Evolutionary conservation across 1,284 basidiomycete species (phyloP), one percentile per base, ranked within the genome.

Genomic region (Vanrija pseudolonga): DNA sequence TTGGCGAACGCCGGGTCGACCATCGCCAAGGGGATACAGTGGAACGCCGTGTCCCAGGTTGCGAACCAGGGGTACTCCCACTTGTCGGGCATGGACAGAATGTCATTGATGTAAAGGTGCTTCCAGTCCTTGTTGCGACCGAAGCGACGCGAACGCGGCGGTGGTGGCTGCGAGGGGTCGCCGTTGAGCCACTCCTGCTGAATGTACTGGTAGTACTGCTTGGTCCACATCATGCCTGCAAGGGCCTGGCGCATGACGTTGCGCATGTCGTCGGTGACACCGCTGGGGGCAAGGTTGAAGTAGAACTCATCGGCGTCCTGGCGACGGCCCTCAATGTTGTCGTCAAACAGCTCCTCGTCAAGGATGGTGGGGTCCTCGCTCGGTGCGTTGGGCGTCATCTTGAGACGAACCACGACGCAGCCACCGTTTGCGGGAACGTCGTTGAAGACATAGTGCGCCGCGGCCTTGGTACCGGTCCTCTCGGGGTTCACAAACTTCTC

Each of bases 1-100:
- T 98, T 98, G 36, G 95, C 94, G 67, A 96, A 98, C 0, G 85
- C 80, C 3, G 95, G 89, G 73, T 98, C 95, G 28, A 98, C 87
- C 68, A 98, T 86, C 12, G 95, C 94, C 8, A 98, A 83, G 1
- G 95, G 95, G 60, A 98, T 91, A 69, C 93, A 97, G 73, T 98
- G 95, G 82, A 98, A 98, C 6, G 95, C 95, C 3, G 90, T 94
- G 76, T 97, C 93, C 93, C 93, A 83, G 59, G 90, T 62, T 82
- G 91, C 90, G 66, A 92, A 95, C 82, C 94, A 95, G 1, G 92
- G 92, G 68, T 95, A 96, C 77, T 98, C 95, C 95, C 95, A 98
- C 86, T 98, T 98, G 79, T 98, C 95, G 9, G 95, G 95, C 95
- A 98, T 98, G 9, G 93, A 96, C 44, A 98, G 82, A 61, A 98